Evolutionary conservation across 148 eudicot genomes (phyloP).

Genomic region (Arctostaphylos glauca): DNA sequence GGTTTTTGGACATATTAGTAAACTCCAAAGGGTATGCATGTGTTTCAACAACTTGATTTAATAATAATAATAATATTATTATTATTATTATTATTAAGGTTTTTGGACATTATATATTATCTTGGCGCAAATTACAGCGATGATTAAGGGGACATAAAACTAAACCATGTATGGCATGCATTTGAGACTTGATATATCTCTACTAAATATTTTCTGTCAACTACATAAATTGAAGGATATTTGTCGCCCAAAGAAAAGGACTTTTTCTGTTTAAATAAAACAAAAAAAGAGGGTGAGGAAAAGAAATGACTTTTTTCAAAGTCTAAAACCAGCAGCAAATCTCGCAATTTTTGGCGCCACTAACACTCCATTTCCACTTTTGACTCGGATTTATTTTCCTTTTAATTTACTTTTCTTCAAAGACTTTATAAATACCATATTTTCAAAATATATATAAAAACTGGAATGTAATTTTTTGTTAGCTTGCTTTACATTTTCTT

Average conservation of each 20-base stretch:
- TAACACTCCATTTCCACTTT: neutral
- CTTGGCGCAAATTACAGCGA: neutral
- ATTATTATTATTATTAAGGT: neutral
- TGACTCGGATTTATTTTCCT: neutral
- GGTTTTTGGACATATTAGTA: too few species aligned
- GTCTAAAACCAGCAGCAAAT: slow-evolving; percentile 5
- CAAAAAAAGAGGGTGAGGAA: neutral
- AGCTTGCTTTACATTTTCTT: neutral
- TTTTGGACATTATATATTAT: neutral
- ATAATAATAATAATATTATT: too few species aligned
- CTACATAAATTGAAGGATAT: neutral
- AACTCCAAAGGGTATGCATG: too few species aligned
- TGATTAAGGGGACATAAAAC: neutral
- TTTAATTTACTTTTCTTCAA: neutral
- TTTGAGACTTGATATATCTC: neutral
- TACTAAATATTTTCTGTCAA: neutral
- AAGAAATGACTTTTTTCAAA: neutral
- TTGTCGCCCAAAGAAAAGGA: neutral
- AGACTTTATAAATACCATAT: neutral
- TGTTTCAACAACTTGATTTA: too few species aligned
- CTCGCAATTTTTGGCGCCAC: slow-evolving; percentile 7
- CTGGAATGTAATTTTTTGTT: neutral
- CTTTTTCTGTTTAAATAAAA: neutral
- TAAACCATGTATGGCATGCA: neutral
- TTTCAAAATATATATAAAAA: neutral